phyloP scores from a whole-genome alignment of 1,284 basidiomycete species.

The Cutaneotrichosporon cutaneum region DNA sequence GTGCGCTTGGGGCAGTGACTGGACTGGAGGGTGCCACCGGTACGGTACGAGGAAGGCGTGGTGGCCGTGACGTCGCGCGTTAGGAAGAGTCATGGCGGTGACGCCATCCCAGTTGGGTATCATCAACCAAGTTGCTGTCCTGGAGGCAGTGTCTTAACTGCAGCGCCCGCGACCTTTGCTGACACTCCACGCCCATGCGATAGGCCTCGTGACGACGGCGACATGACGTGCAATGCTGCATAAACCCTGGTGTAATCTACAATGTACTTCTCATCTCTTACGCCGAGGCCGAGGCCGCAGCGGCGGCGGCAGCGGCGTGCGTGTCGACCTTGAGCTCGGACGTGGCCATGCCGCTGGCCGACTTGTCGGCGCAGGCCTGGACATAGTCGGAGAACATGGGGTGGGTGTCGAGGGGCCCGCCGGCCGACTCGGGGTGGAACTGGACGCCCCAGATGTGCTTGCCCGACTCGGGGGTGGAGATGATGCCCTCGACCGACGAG shows the following conservation, averaged over 20 bases:
- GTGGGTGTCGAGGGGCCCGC: slow-evolving; percentile 69
- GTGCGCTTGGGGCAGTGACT: too few species aligned
- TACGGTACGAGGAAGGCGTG: too few species aligned
- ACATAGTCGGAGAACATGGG: slow-evolving; percentile 95
- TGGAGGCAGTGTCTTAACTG: too few species aligned
- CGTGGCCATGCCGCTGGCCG: slow-evolving; percentile 6
- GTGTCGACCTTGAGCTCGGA: slow-evolving; percentile 12
- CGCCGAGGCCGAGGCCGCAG: background rate
- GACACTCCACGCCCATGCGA: too few species aligned
- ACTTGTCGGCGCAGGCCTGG: slow-evolving; percentile 52
- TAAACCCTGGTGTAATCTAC: slow-evolving; percentile 6
- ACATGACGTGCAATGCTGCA: slow-evolving; percentile 3
- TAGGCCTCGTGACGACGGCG: too few species aligned
- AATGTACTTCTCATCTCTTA: background rate
- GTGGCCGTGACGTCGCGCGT: too few species aligned
- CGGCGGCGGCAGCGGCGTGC: slow-evolving; percentile 6
- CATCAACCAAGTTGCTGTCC: too few species aligned
- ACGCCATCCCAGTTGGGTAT: too few species aligned
- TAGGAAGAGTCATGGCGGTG: too few species aligned
- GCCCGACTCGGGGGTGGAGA: slow-evolving; percentile 79
- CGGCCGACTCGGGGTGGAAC: slow-evolving; percentile 93
- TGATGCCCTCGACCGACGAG: slow-evolving; percentile 96
- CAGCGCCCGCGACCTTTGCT: too few species aligned
- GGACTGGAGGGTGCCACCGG: too few species aligned
- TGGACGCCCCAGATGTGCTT: slow-evolving; percentile 93